Evolutionary conservation across 768 basidiomycete species (phyloP).

Genomic region (Boletus subparvulus): DNA sequence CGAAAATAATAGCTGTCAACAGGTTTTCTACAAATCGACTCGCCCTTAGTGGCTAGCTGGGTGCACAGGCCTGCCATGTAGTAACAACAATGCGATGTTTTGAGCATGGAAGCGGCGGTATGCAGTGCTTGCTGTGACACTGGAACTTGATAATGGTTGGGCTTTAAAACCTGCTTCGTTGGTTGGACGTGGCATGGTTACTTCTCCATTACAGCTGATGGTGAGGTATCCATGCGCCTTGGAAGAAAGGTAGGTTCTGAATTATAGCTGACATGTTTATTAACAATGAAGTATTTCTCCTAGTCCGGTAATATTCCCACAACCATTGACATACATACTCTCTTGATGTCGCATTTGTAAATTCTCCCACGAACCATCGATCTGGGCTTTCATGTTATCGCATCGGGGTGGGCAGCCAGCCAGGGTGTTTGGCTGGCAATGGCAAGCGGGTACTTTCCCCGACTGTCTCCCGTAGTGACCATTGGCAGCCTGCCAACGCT

Average conservation of each 20-base stretch:
- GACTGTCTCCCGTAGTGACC: not conserved
- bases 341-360: not conserved
- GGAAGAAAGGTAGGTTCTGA: conserved; percentile 5
- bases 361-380: conserved; percentile 11
- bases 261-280: not conserved
- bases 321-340: not conserved
- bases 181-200: not conserved
- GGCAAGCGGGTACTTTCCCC: not conserved
- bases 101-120: conserved; percentile 7
- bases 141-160: not conserved
- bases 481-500: conserved; percentile 12
- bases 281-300: not conserved
- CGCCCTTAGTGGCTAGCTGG: not conserved
- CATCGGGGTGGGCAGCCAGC: not conserved
- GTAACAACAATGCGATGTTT: conserved; percentile 3
- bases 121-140: conserved; percentile 20
- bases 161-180: not conserved
- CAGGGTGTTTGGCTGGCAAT: conserved; percentile 2
- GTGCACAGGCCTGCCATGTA: not conserved
- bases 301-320: not conserved
- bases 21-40: not conserved
- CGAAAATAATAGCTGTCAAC: not conserved
- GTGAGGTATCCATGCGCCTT: not conserved
- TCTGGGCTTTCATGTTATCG: not conserved
- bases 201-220: not conserved